Conservation (phyloP, 768 basidiomycete species). For the Coprinopsis marcescibilis region DNA sequence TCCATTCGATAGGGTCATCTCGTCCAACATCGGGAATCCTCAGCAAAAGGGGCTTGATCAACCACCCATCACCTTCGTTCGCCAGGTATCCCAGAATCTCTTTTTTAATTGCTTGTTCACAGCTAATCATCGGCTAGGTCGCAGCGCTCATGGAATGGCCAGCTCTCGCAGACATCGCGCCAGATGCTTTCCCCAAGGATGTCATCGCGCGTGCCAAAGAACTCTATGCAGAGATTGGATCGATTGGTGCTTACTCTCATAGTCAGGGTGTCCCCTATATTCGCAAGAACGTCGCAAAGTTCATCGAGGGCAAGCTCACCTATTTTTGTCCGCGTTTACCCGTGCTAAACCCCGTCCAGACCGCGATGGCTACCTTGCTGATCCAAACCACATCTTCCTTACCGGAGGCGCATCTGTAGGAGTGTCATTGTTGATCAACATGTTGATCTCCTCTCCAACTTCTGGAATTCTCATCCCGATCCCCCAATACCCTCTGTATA, state of each 20-base stretch:
- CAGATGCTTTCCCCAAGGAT: constrained; percentile 77
- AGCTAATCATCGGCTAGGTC: constrained; percentile 43
- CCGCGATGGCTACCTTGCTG: constrained; percentile 82
- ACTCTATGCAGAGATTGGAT: constrained; percentile 81
- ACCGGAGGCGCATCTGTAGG: constrained; percentile 93
- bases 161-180: constrained; percentile 69
- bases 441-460: constrained; percentile 63
- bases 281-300: constrained; percentile 81
- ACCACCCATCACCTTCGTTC: constrained; percentile 82
- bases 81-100: constrained; percentile 55
- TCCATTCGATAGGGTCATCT: constrained; percentile 86
- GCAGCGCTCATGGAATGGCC: constrained; percentile 93
- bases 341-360: constrained; percentile 36
- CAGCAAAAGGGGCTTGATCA: constrained; percentile 95
- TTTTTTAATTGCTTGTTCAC: not conserved
- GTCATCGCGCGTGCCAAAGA: constrained; percentile 78
- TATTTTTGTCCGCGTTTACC: constrained; percentile 5
- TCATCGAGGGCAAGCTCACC: constrained; percentile 62
- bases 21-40: constrained; percentile 96
- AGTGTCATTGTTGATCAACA: constrained; percentile 79
- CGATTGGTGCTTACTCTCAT: constrained; percentile 92
- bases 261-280: constrained; percentile 90
- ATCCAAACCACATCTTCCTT: constrained; percentile 86
- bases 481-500: constrained; percentile 97
- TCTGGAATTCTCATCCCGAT: constrained; percentile 92